A percentile compares a stretch with the other conserved stretches of the same genome.
Evolutionary conservation across 2,329 filamentous ascomycete genomes (phyloP).

Genomic region (Dactylella cylindrospora): DNA sequence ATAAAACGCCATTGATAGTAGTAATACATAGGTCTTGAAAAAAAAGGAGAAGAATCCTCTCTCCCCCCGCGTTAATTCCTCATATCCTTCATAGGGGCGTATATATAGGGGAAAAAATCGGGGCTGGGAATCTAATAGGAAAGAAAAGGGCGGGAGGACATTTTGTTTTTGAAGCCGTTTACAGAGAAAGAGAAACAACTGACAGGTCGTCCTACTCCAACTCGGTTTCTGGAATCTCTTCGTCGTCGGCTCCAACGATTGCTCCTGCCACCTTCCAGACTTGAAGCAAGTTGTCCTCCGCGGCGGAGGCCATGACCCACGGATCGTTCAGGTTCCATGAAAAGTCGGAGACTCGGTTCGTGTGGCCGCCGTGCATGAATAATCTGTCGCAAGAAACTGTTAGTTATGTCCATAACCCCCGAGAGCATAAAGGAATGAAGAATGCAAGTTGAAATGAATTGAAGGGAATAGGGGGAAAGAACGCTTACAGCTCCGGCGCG

Average conservation of each 20-base stretch:
- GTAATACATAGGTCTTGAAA: too few species aligned
- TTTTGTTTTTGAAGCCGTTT: too few species aligned
- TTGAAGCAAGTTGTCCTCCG: conserved; percentile 94
- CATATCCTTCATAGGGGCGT: too few species aligned
- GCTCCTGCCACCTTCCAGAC: conserved; percentile 86
- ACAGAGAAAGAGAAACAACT: too few species aligned
- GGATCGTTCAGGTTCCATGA: conserved; percentile 97
- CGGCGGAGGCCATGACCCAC: conserved; percentile 93
- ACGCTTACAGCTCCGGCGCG: conserved; percentile 81
- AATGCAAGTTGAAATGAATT: background rate
- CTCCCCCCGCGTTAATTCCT: too few species aligned
- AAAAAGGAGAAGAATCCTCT: too few species aligned
- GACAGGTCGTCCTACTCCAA: too few species aligned
- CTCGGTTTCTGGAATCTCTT: conserved; percentile 57
- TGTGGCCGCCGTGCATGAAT: conserved; percentile 99
- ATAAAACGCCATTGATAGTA: too few species aligned
- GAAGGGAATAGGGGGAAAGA: background rate
- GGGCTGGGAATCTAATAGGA: too few species aligned
- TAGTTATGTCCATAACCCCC: conserved; percentile 45
- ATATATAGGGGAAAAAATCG: too few species aligned
- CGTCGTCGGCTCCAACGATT: conserved; percentile 75
- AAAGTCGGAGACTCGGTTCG: conserved; percentile 93
- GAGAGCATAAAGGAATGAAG: background rate
- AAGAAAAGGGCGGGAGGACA: too few species aligned
- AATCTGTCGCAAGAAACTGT: conserved; percentile 58